Evolutionary conservation across 2,329 filamentous ascomycete species (phyloP).

Genomic region (Kalaharituber pfeilii): DNA sequence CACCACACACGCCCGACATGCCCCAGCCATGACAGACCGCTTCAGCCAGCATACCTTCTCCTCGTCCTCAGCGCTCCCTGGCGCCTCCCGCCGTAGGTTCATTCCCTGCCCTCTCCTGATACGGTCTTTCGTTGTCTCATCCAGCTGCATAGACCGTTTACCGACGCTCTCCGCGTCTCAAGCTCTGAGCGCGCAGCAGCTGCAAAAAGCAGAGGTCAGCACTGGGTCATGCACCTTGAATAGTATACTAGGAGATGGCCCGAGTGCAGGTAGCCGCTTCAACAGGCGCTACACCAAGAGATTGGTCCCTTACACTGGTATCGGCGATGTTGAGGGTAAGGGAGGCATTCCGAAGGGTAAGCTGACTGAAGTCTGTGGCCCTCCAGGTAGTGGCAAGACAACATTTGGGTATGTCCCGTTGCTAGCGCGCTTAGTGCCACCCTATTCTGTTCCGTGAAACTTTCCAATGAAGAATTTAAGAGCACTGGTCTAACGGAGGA

Average conservation of each 20-base stretch:
- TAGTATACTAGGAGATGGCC: constrained; percentile 1
- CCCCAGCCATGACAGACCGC: background rate
- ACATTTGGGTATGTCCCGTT: constrained; percentile 17
- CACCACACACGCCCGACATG: background rate
- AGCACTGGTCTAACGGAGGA: background rate
- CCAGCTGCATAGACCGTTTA: constrained; percentile 10
- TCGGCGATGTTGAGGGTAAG: constrained; percentile 11
- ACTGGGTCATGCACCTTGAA: constrained; percentile 10
- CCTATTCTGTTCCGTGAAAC: no score
- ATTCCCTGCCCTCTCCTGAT: background rate
- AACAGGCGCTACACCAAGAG: background rate
- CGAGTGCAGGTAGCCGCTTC: background rate
- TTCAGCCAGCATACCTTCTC: constrained; percentile 3
- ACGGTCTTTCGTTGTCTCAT: background rate
- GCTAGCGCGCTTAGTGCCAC: background rate
- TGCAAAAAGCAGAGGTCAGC: constrained; percentile 1
- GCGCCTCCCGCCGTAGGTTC: constrained; percentile 7
- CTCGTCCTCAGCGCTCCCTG: constrained; percentile 3
- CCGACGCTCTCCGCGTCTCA: constrained; percentile 14
- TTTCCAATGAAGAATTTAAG: no score
- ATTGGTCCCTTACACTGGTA: background rate
- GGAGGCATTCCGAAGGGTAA: constrained; percentile 12
- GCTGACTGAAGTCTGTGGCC: constrained; percentile 17
- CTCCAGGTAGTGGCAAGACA: constrained; percentile 20
- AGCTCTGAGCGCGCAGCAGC: constrained; percentile 5